Base-by-base conservation (phyloP, 2,329 filamentous ascomycete species). In the Immersiporthe knoxdaviesiana region DNA sequence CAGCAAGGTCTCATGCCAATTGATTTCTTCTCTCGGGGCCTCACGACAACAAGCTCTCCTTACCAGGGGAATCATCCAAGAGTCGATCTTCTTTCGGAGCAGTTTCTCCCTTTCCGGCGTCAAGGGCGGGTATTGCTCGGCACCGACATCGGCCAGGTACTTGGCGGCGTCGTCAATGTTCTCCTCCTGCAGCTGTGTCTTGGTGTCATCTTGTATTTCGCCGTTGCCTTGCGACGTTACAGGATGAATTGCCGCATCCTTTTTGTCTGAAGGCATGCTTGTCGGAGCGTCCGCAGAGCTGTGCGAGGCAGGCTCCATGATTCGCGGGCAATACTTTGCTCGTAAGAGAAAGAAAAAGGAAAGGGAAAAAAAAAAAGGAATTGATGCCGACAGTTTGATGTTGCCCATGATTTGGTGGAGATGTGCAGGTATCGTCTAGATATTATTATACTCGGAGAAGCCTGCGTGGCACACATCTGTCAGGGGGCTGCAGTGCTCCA, bases 61-160 rank as follows among this genome's bases (percentile, higher is more conserved):
- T 71, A 76, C 75, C 67, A 76, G 62, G 3, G 75, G 74, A 62
- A 76, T 74, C 70, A 76, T 75, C 72, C 74, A 75, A 37, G 71
- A 67, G 63, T 76, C 75, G 54, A 76, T 75, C 62, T 76, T 77
- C 69, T 69, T 75, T 14, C 75, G 74, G 41, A 77, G 74, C 50
- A 68, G 71, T 35, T 74, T 74, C 71, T 77, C 76, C 59, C 72
- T 71, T 44, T 76, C 76, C 11, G 74, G 74, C 24, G 75, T 75
- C 75, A 77, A 76, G 3, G 74, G 74, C 24, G 18, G 30, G 27
- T 64, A 68, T 41, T 70, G 65, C 39, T 58, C 59, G 37, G 63
- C 47, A 8, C 44, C 21, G 21, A 58, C 52, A 30, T 50, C 39
- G n/a, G 44, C 66, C 35, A 70, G 56, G 30, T 70, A 70, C 47